Percentiles rank a stretch among this genome's conserved stretches.
phyloP scores from a whole-genome alignment of 2,329 filamentous ascomycete species.

The Trichothecium sympodiale region DNA sequence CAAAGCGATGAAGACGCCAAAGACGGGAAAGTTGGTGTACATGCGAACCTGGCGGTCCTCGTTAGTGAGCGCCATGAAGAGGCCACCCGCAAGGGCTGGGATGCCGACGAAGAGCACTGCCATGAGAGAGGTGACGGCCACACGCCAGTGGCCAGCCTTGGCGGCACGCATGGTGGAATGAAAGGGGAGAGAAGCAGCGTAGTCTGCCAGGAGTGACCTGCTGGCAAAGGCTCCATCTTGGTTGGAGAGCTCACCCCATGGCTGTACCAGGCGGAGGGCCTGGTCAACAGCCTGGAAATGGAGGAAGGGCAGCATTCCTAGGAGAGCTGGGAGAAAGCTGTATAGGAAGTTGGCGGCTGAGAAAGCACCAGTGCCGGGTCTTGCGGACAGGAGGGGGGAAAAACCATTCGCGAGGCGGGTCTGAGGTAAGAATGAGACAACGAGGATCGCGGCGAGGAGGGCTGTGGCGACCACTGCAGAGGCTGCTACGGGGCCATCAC shows the following conservation, averaged over 20 bases:
- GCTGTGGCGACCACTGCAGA: constrained; percentile 50
- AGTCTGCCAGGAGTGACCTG: constrained; percentile 57
- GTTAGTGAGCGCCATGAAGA: constrained; percentile 64
- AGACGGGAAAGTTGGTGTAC: constrained; percentile 62
- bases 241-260: constrained; percentile 51
- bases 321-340: constrained; percentile 58
- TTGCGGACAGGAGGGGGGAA: constrained; percentile 51
- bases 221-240: constrained; percentile 50
- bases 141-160: constrained; percentile 51
- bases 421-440: constrained; percentile 66
- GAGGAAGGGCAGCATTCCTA: constrained; percentile 58
- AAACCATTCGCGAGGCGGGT: constrained; percentile 61
- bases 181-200: constrained; percentile 52
- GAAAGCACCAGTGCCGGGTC: constrained; percentile 54
- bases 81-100: constrained; percentile 56
- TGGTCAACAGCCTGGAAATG: constrained; percentile 57
- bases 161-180: constrained; percentile 46
- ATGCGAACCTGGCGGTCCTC: constrained; percentile 44
- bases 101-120: constrained; percentile 49
- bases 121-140: constrained; percentile 50
- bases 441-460: constrained; percentile 59
- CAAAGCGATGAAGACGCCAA: constrained; percentile 61
- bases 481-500: constrained; percentile 51
- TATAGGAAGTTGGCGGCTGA: constrained; percentile 84
- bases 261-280: constrained; percentile 53